phyloP scores from a whole-genome alignment of 176 grass and related monocot genomes.

The barley (Hordeum vulgare) region MorexV3_pseudomolecules_assembly NC_058524.1:536556372-536556871 shows the following conservation, averaged over 20 bases:
- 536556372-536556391: neutral
- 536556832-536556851: neutral
- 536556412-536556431: neutral
- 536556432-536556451: slow-evolving; percentile 20
- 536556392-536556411: slow-evolving; percentile 1
- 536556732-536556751: neutral
- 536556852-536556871: neutral
- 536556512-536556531: neutral
- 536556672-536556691: slow-evolving; percentile 11
- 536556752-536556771: neutral
- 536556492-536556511: neutral
- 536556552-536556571: neutral
- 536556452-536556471: slow-evolving; percentile 11
- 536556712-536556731: neutral
- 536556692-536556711: neutral
- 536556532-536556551: neutral
- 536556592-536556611: slow-evolving; percentile 4
- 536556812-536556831: neutral
- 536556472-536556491: neutral
- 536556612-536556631: neutral
- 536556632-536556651: neutral
- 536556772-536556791: neutral
- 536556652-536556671: slow-evolving; percentile 12
- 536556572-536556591: neutral
- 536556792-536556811: neutral